phyloP scores from a whole-genome alignment of 2,329 filamentous ascomycete genomes.

The Aspergillus tamarii region DNA sequence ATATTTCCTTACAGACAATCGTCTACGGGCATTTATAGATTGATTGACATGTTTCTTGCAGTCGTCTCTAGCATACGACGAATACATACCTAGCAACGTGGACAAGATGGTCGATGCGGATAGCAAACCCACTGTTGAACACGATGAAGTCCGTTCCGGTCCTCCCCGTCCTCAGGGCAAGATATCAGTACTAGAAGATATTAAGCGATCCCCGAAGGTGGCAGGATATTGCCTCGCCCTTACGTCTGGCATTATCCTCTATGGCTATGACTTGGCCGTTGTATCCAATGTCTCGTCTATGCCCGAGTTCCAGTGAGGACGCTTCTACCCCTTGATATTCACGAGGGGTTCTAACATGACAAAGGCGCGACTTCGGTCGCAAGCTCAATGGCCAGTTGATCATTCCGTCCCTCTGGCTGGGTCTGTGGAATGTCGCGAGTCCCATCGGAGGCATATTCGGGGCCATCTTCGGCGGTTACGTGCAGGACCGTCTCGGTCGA shows the following conservation, averaged over 20 bases:
- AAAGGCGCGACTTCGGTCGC: constrained; percentile 37
- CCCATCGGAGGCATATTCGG: constrained; percentile 46
- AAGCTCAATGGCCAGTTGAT: constrained; percentile 35
- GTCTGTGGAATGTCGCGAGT: constrained; percentile 48
- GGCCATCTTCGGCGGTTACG: constrained; percentile 40
- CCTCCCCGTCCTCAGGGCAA: background rate
- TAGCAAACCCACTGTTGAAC: background rate
- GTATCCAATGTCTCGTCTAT: constrained; percentile 33
- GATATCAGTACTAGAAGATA: constrained; percentile 6
- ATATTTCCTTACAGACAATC: background rate
- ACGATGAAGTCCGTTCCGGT: background rate
- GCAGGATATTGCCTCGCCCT: constrained; percentile 24
- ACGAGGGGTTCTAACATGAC: constrained; percentile 1
- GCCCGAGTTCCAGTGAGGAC: constrained; percentile 24
- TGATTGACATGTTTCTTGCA: background rate
- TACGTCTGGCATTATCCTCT: constrained; percentile 31
- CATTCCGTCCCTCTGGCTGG: constrained; percentile 50
- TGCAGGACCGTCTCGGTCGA: constrained; percentile 48
- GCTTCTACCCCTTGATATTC: background rate
- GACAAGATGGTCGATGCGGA: background rate
- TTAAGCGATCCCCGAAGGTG: constrained; percentile 16
- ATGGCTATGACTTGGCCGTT: constrained; percentile 37
- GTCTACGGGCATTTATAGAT: background rate
- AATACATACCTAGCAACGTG: background rate
- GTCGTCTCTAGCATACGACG: background rate